A percentile compares a stretch with the other conserved stretches of the same genome.
Evolutionary conservation across 345 rosid species (phyloP).

Genomic region (Aquilaria malaccensis): DNA sequence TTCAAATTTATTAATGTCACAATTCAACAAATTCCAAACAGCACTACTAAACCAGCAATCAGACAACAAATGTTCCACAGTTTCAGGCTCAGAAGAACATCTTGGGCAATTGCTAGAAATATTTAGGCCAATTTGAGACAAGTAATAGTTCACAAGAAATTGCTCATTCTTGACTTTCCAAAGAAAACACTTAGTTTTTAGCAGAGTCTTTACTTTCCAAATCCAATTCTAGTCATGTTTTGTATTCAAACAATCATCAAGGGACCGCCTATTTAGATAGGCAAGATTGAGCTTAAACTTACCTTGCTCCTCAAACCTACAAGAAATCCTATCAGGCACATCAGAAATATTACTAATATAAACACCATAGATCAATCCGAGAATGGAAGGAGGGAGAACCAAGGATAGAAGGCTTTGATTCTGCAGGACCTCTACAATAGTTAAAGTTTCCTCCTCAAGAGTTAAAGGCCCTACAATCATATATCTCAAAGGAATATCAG

Average conservation of each 20-base stretch:
- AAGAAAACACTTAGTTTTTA: background rate
- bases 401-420: background rate
- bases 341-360: background rate
- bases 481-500: too few species aligned
- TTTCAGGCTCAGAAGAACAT: too few species aligned
- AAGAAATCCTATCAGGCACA: background rate
- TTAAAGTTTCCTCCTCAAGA: too few species aligned
- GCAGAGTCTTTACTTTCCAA: background rate
- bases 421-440: too few species aligned
- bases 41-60: too few species aligned
- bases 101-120: too few species aligned
- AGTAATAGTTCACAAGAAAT: too few species aligned
- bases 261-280: background rate
- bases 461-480: too few species aligned
- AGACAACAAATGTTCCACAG: too few species aligned
- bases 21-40: too few species aligned
- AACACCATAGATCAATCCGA: background rate
- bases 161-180: background rate
- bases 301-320: background rate
- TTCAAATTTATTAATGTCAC: too few species aligned
- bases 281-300: background rate
- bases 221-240: background rate
- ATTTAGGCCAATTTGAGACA: too few species aligned
- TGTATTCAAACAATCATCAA: background rate
- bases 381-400: background rate